Evolutionary conservation across 306 rosid species (phyloP).

Genomic region (Pyrus bretschneideri): DNA sequence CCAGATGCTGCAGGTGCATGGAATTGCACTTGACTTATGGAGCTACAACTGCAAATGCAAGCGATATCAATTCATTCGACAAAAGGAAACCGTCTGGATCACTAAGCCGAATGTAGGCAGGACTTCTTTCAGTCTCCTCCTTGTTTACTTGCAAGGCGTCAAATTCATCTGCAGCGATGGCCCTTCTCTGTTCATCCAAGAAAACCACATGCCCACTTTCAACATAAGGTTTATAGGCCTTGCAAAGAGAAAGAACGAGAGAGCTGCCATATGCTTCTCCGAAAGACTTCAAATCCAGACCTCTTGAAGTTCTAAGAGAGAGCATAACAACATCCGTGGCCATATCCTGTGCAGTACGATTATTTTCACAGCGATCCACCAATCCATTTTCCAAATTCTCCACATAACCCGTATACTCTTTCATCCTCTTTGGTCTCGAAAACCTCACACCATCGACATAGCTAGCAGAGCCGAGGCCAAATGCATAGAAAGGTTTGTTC

Average conservation of each 20-base stretch:
- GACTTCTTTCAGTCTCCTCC: slow-evolving; percentile 10
- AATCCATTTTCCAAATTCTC: slow-evolving; percentile 60
- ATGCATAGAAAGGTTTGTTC: slow-evolving; percentile 78
- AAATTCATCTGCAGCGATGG: slow-evolving; percentile 39
- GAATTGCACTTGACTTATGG: slow-evolving; percentile 25
- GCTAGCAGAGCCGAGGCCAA: slow-evolving; percentile 90
- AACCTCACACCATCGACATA: slow-evolving; percentile 66
- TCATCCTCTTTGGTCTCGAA: slow-evolving; percentile 72
- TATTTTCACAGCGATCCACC: slow-evolving; percentile 30
- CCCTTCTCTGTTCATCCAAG: slow-evolving; percentile 50
- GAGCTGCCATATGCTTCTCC: slow-evolving; percentile 47
- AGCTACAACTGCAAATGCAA: slow-evolving; percentile 65
- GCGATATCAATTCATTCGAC: slow-evolving; percentile 79
- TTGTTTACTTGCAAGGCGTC: slow-evolving; percentile 9
- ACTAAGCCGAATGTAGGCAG: slow-evolving; percentile 59
- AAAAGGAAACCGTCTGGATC: slow-evolving; percentile 93
- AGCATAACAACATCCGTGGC: slow-evolving; percentile 82
- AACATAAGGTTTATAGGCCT: slow-evolving; percentile 57
- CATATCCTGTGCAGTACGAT: slow-evolving; percentile 39
- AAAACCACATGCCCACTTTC: slow-evolving; percentile 74
- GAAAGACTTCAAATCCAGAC: slow-evolving; percentile 61
- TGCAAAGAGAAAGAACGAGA: slow-evolving; percentile 48
- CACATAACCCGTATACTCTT: slow-evolving; percentile 54
- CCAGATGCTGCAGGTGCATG: background rate
- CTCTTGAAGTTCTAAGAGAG: slow-evolving; percentile 70